These are phyloP conservation scores for Trifolium dubium DNA, from an alignment of 306 rosid species.

Conservation along the genomic window DNA sequence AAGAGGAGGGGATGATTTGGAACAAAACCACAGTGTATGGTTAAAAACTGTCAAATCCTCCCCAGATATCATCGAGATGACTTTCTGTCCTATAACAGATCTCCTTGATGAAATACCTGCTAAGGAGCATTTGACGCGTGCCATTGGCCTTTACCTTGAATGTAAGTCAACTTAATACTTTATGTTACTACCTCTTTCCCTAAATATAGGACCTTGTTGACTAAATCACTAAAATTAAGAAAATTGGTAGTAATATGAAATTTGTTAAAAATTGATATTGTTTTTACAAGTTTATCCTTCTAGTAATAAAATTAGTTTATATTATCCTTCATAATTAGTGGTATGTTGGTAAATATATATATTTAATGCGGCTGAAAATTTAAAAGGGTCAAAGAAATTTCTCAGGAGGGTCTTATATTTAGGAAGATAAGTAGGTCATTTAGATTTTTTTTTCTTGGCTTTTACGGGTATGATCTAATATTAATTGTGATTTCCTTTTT, in stretches of 20 bases:
- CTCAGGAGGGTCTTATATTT: too few relatives aligned
- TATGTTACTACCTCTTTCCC: background rate
- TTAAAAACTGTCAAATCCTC: conserved; percentile 58
- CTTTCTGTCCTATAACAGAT: conserved; percentile 67
- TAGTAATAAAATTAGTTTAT: too few relatives aligned
- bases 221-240: background rate
- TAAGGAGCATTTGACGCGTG: conserved; percentile 68
- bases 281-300: too few relatives aligned
- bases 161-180: conserved; percentile 56
- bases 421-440: too few relatives aligned
- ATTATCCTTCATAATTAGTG: too few relatives aligned
- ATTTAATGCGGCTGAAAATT: too few relatives aligned
- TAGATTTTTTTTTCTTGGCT: background rate
- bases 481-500: conserved; percentile 18
- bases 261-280: too few relatives aligned
- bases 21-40: conserved; percentile 74
- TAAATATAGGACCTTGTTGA: background rate
- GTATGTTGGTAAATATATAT: too few relatives aligned
- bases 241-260: too few relatives aligned
- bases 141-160: conserved; percentile 86
- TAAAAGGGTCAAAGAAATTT: too few relatives aligned
- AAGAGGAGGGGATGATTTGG: conserved; percentile 93
- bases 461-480: conserved; percentile 24
- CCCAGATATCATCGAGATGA: conserved; percentile 80
- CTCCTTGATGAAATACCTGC: conserved; percentile 70